These are phyloP conservation scores for Eimeria nieschulzi DNA, from an alignment of 169 alveolate species.

Conservation along the genomic window DNA sequence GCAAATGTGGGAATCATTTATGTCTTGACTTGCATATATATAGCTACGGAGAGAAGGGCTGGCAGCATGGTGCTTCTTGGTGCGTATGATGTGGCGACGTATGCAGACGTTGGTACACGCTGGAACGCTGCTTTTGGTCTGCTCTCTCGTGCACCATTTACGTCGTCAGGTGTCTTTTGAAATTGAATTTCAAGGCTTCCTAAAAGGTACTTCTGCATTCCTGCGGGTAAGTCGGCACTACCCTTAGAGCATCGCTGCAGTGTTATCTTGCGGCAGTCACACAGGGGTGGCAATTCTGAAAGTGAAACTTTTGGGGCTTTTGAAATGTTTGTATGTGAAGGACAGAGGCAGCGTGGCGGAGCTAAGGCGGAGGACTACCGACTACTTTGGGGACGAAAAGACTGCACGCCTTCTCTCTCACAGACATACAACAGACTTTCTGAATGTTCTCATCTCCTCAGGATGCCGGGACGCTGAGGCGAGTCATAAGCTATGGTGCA, in stretches of 20 bases:
- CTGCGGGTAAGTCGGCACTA: neutral
- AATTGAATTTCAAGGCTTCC: neutral
- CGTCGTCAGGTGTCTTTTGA: conserved; percentile 15
- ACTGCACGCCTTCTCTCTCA: neutral
- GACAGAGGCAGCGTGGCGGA: neutral
- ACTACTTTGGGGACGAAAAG: neutral
- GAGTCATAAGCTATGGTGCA: neutral
- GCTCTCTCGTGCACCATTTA: neutral
- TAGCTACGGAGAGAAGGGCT: no score
- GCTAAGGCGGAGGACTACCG: neutral
- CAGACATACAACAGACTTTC: neutral
- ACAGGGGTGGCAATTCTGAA: no score
- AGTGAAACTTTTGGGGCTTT: no score
- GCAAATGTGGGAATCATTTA: no score
- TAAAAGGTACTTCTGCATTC: neutral
- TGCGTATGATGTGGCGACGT: neutral
- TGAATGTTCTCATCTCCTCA: neutral
- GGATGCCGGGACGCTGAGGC: conserved; percentile 2
- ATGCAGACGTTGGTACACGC: neutral
- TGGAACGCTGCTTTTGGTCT: neutral
- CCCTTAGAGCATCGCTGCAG: no score
- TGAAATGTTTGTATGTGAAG: neutral
- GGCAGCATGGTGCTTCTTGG: no score
- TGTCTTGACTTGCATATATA: no score
- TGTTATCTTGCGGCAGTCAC: no score